Evolutionary conservation across 2,329 filamentous ascomycete genomes (phyloP), one percentile per base, ranked within the genome.

Genomic region (Didymella exigua): DNA sequence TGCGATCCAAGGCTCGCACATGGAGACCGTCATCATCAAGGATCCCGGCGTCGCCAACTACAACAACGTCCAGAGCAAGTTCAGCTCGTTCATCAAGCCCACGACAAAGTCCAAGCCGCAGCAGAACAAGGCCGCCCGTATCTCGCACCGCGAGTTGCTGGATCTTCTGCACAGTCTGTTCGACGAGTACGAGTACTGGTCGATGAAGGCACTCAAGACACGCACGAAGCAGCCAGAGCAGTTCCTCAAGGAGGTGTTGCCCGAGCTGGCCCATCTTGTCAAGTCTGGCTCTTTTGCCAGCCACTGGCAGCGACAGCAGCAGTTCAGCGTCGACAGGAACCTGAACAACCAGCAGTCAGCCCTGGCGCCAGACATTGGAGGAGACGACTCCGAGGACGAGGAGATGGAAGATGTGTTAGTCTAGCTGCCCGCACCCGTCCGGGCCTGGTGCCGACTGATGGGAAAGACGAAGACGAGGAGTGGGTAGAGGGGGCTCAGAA

Each of bases 131-230:
- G 89, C 90, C 24, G 89, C 91, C 29, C 93, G 95, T 77, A 93
- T 98, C 77, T 88, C 91, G 38, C 87, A 93, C 75, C 89, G 91
- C 80, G 89, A 95, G 68, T 86, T 99, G 59, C 79, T 96, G 77
- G 93, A 97, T 77, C 84, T 86, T 61, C 87, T 99, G 58, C 92
- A 93, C 79, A 79, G 84, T 43, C 89, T 88, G 71, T 99, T 97
- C 85, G 85, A 88, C 52, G 81, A 89, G 68, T 96, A 89, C 81
- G 87, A 88, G 66, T 98, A 95, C 76, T 99, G 93, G 93, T 87
- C 89, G n/a, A 90, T 98, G 82, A 93, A 91, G 70, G 86, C 89
- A 5, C 84, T 99, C 64, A 91, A 91, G 60, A 82, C 86, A 45
- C 80, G 84, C 57, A 84, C 96, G 33, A 85, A 88, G 56, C 95